Evolutionary conservation across 2,329 filamentous ascomycete genomes (phyloP), one percentile per base, ranked within the genome.

Genomic region (Colletotrichum neosansevieriae): DNA sequence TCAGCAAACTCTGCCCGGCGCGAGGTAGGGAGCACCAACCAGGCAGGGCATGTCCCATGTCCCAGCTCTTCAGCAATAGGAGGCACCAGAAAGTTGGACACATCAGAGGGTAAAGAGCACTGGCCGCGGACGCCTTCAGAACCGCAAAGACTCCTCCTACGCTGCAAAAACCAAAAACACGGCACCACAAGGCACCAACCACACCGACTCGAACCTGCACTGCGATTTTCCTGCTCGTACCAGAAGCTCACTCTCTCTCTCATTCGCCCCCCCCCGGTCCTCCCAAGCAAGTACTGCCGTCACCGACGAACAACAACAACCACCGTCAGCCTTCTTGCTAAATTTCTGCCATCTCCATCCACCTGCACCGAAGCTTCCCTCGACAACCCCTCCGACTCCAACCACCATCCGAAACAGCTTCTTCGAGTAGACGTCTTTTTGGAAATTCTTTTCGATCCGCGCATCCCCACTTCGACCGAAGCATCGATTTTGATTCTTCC

Each of bases 341-440:
- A 69, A 69, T 69, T 69, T 69, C 67, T 69, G 67, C 63, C 67
- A 67, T 57, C 63, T 67, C 63, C 67, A 69, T 69, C 63, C 63
- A 69, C 63, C 67, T 67, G 57, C 67, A 67, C 67, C 67, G 51
- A 61, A 69, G 67, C 67, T 67, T 62, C 61, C 36, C 21, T 67
- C 67, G 57, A 67, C 67, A 67, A 67, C 62, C 67, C 63, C 67
- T 67, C 63, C 62, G 53, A 57, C 50, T 57, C 50, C 56, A 57
- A 67, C 60, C 47, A 58, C 40, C 56, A 42, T 29, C 54, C 61
- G 54, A 56, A 63, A 58, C 57, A 56, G 47, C 50, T 21, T 58
- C 36, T 62, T 67, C 63, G 51, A 50, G n/a, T 53, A 68, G 36
- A 17, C 29, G 32, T 67, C 40, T 62, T 67, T 53, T 32, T 29